phyloP scores from a whole-genome alignment of 305 asterid species.

The Fraxinus floribunda region DNA sequence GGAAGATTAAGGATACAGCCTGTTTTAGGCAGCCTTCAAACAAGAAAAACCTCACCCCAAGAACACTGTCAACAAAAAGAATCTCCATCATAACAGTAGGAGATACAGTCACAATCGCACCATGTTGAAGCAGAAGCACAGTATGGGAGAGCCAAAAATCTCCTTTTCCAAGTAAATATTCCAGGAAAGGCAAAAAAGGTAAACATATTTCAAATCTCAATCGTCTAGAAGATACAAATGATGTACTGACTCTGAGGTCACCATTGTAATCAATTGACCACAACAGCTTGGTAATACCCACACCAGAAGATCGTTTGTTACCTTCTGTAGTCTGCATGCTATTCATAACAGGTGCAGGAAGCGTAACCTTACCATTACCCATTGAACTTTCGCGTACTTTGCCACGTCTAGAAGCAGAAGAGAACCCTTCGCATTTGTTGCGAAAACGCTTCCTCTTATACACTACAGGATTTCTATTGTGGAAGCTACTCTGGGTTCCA shows the following conservation, averaged over 20 bases:
- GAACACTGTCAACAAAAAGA: slow-evolving; percentile 71
- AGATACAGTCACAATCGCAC: slow-evolving; percentile 60
- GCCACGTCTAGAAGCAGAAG: slow-evolving; percentile 36
- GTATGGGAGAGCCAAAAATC: slow-evolving; percentile 45
- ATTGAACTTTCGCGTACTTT: slow-evolving; percentile 35
- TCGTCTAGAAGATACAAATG: slow-evolving; percentile 39
- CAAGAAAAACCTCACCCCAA: slow-evolving; percentile 70
- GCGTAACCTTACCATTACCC: slow-evolving; percentile 25
- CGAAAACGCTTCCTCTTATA: slow-evolving; percentile 68
- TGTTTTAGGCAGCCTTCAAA: slow-evolving; percentile 75
- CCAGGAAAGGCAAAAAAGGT: slow-evolving; percentile 39
- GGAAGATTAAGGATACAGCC: slow-evolving; percentile 64
- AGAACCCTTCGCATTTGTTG: slow-evolving; percentile 35
- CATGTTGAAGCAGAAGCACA: slow-evolving; percentile 59
- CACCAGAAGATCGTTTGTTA: slow-evolving; percentile 17
- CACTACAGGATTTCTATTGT: slow-evolving; percentile 43
- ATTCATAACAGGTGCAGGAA: slow-evolving; percentile 24
- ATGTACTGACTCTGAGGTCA: slow-evolving; percentile 37
- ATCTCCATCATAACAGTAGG: slow-evolving; percentile 76
- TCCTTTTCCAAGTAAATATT: slow-evolving; percentile 33
- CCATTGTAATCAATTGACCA: slow-evolving; percentile 53
- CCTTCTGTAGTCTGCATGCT: slow-evolving; percentile 26
- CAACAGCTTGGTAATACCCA: slow-evolving; percentile 28
- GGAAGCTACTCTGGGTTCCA: slow-evolving; percentile 43
- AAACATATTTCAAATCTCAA: slow-evolving; percentile 47